Evolutionary conservation across 2,329 filamentous ascomycete species (phyloP).

Genomic region (Fusarium verticillioides): DNA sequence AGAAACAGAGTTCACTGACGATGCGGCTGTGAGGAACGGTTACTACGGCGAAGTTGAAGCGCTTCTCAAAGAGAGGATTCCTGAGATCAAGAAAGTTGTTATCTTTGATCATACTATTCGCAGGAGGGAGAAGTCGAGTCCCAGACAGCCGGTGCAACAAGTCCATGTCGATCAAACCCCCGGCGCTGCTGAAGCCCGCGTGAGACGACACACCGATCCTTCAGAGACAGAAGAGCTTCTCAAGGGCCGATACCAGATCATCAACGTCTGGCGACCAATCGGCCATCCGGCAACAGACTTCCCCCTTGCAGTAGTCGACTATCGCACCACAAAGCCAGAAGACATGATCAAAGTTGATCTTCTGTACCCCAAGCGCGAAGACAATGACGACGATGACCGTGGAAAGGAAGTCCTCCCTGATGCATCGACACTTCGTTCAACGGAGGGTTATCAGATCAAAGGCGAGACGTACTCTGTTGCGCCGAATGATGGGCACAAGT

Average conservation of each 20-base stretch:
- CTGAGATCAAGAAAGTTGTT: conserved; percentile 68
- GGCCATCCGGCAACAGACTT: conserved; percentile 39
- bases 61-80: conserved; percentile 64
- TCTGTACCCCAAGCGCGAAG: conserved; percentile 38
- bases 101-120: conserved; percentile 81
- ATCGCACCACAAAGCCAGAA: conserved; percentile 37
- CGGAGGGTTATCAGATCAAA: conserved; percentile 38
- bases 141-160: conserved; percentile 73
- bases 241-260: conserved; percentile 60
- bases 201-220: conserved; percentile 66
- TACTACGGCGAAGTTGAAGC: conserved; percentile 73
- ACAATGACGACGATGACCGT: conserved; percentile 38
- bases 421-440: conserved; percentile 18
- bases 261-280: conserved; percentile 58
- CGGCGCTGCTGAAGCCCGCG: conserved; percentile 67
- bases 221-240: conserved; percentile 54
- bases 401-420: conserved; percentile 41
- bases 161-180: conserved; percentile 80
- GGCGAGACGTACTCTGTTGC: conserved; percentile 39
- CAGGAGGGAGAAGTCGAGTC: conserved; percentile 61
- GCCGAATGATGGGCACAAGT: conserved; percentile 35
- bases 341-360: conserved; percentile 41
- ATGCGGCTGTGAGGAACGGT: conserved; percentile 61
- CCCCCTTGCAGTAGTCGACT: conserved; percentile 42
- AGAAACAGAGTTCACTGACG: conserved; percentile 66